Evolutionary conservation across 192 early-diverging fungal genomes (phyloP), one percentile per base, ranked within the genome.

Genomic region (Haplosporangium gracile): DNA sequence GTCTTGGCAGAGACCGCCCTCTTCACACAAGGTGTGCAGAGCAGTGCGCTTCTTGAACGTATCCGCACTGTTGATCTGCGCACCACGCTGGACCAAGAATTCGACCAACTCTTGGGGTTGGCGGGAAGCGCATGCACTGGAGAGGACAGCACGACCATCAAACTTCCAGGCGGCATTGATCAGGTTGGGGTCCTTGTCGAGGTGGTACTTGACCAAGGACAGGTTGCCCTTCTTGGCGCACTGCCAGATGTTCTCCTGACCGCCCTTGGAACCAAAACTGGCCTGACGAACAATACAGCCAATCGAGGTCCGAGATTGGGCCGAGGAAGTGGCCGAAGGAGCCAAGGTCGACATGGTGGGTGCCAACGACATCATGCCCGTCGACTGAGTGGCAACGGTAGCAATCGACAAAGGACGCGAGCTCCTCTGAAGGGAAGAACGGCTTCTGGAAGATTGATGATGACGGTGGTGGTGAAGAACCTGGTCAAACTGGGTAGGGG

Each of bases 271-370:
- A 11, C 40, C 29, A 18, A 40, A 40, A 49, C 60, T 63, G 0
- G 65, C 77, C n/a, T 47, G 53, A 13, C 82, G 72, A 34, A 65
- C 60, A 65, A 65, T 11, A 32, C 29, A 1, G 26, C 60, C 60
- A 1, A 68, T n/a, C 22, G 60, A 32, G 55, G 68, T 2, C 22
- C 79, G 57, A 0, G 84, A 86, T n/a, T 78, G 70, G 16, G 70
- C 70, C 26, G 55, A 86, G 7, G 84, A 86, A 4, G 84, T 77
- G 3, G 79, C 70, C 18, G 84, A 86, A 22, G 51, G 63, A 24
- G 84, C 84, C 84, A 86, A 45, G 22, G 84, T 86, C 9, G 84
- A 86, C 79, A 81, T 81, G 49, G 79, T 86, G 5, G 84, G 84
- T 0, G 84, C 76, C 40, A 86, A 36, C 5, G 84, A 86, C 38